Conservation (phyloP, 148 eudicot genomes). For the Rheum nobile region DNA sequence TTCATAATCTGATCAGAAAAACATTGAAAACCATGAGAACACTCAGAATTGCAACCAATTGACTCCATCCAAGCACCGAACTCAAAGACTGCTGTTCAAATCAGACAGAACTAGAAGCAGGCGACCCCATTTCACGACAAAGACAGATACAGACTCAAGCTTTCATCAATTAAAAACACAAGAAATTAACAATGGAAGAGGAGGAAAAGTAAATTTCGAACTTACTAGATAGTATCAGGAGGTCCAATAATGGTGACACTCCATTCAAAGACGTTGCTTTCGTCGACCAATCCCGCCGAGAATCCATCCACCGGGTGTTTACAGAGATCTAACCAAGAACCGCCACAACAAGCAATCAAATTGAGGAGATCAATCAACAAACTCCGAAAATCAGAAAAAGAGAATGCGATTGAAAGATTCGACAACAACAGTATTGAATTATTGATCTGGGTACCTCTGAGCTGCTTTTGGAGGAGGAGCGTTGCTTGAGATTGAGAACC, state of each 20-base stretch:
- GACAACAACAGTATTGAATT: background rate
- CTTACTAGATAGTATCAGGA: conserved; percentile 81
- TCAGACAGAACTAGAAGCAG: background rate
- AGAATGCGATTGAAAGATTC: background rate
- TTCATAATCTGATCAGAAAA: background rate
- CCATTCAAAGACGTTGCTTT: conserved; percentile 71
- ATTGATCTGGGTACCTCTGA: conserved; percentile 34
- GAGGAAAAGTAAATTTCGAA: background rate
- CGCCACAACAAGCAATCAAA: background rate
- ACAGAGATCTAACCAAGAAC: conserved; percentile 45
- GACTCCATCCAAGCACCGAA: background rate
- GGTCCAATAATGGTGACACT: conserved; percentile 80
- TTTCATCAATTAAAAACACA: background rate
- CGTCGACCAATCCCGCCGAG: conserved; percentile 81
- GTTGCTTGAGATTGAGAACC: conserved; percentile 62
- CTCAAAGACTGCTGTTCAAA: background rate
- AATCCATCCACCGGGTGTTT: conserved; percentile 90
- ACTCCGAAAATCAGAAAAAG: background rate
- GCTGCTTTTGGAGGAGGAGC: conserved; percentile 69
- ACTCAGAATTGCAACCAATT: background rate
- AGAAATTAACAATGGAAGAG: background rate
- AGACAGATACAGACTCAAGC: background rate
- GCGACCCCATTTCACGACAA: background rate
- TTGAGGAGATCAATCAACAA: background rate
- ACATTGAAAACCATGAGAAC: background rate